Evolutionary conservation across 768 basidiomycete genomes (phyloP), one percentile per base, ranked within the genome.

Genomic region (Mycena capillaripes): DNA sequence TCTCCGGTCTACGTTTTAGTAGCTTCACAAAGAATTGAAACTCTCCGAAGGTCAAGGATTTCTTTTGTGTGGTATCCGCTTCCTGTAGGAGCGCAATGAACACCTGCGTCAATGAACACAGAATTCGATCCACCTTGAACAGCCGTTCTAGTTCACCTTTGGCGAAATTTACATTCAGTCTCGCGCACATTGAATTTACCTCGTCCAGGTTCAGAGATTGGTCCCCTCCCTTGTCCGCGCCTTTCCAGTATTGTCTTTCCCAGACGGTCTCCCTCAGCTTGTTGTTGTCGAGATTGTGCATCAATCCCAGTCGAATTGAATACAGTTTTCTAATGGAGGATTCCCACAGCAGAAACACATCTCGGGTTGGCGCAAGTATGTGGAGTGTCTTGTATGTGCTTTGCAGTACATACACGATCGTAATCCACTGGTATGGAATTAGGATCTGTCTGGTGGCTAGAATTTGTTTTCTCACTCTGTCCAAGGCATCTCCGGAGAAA

Each of bases 191-290:
- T 50, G 81, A 82, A 76, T 89, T 85, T 14, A 90, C 85, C 74
- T 92, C 90, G 5, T 86, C 86, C 58, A 91, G 88, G 30, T 82
- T 84, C 36, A 92, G 76, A 44, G 82, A 86, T 74, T 91, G 88
- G 78, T 92, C 90, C 46, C 84, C 81, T 50, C 87, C 85, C 44
- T 89, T 86, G 73, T 92, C 92, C 1, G 92, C 90, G 32, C 87
- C 88, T 79, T 91, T 95, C 95, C 95, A 96, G 77, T 93, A 93
- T 77, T 93, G 93, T 70, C 89, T 90, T 80, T 95, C 91, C 95
- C 95, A 97, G 16, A 96, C 83, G 0, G 89, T 87, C 78, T 95
- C 88, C 9, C 94, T 83, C 76, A 93, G 87, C 74, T 93, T 91
- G 48, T 87, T 80, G 75, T 92, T 90, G 21, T 92, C 94, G 4